Evolutionary conservation across 805 yeast genomes (phyloP), one percentile per base, ranked within the genome.

Genomic region (Ogataea pini): DNA sequence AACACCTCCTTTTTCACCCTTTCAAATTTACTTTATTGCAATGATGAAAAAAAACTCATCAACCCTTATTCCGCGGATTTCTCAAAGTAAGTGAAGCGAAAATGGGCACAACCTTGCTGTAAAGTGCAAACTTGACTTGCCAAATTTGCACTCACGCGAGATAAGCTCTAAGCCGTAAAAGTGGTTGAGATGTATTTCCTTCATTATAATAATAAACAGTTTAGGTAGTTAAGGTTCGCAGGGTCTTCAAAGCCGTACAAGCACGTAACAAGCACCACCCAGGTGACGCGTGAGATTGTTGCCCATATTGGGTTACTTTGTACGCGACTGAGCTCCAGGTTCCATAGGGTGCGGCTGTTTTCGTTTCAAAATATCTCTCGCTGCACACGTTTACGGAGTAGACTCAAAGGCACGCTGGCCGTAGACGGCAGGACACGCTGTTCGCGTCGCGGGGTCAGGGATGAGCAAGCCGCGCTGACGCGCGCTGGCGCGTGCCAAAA

Each of bases 361-460:
- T 22, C 14, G 14, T 10, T 34, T 18, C 19, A 7, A 18, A 34
- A 17, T 18, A 8, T 8, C 4, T 4, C n/a, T 13, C 22, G 16
- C 13, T 19, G 8, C 10, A 39, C 42, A 39, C 42, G 42, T 18
- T 39, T 27, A 19, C 12, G 33, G 31, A 28, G 28, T 27, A 16
- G 13, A 16, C n/a, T 27, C 33, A 32, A 14, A 39, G 42, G 42
- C 42, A 39, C 42, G 42, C 42, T 39, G 25, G 33, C 42, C 42
- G 34, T 29, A 39, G 34, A 39, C 33, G 42, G 42, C 42, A 39
- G 42, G 42, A 39, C 42, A 39, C 42, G 42, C 25, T 39, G 24
- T 16, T 39, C 42, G 42, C 42, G 42, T 39, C 42, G 42, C 42
- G 33, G 25, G 42, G 17, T 22, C 42, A 39, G 42, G 42, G 42